Conservation (phyloP, 2,329 filamentous ascomycete genomes). For the Penicillium psychrosexuale region DNA sequence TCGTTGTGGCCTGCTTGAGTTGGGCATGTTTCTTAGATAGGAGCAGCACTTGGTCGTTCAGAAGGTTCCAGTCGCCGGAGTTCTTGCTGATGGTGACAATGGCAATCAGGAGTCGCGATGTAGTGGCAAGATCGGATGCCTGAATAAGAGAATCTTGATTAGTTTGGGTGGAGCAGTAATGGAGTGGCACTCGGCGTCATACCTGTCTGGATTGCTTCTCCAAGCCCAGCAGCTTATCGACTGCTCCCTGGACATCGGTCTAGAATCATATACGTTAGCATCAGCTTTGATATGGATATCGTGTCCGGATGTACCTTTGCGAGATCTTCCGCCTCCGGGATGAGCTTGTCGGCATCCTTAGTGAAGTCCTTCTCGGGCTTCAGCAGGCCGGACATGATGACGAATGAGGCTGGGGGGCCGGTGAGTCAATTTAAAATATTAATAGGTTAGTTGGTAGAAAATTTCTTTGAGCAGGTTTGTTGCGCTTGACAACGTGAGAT, state of each 20-base stretch:
- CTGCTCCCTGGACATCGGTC: slow-evolving; percentile 73
- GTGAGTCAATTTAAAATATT: background rate
- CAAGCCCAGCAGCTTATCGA: slow-evolving; percentile 86
- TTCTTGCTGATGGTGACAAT: slow-evolving; percentile 95
- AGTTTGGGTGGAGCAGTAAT: slow-evolving; percentile 2
- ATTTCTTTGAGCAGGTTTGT: background rate
- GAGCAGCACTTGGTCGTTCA: slow-evolving; percentile 94
- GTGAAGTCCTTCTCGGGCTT: slow-evolving; percentile 99
- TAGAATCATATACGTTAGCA: slow-evolving; percentile 15
- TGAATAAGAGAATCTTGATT: slow-evolving; percentile 37
- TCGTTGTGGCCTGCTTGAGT: slow-evolving; percentile 97
- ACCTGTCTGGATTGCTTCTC: slow-evolving; percentile 99
- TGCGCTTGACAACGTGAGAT: slow-evolving; percentile 4
- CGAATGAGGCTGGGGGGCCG: slow-evolving; percentile 14
- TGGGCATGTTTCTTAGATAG: slow-evolving; percentile 99
- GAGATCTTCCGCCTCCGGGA: slow-evolving; percentile 85
- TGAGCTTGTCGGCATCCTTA: slow-evolving; percentile 88
- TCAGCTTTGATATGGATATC: slow-evolving; percentile 15
- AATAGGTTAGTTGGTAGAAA: background rate
- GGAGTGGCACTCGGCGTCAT: slow-evolving; percentile 29
- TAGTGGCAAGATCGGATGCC: slow-evolving; percentile 94
- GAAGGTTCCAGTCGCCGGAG: slow-evolving; percentile 83
- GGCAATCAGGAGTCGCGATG: slow-evolving; percentile 78
- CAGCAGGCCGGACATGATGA: slow-evolving; percentile 73
- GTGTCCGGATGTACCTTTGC: slow-evolving; percentile 64